Evolutionary conservation across 176 grass and related monocot species (phyloP).

Genomic region (Lolium multiflorum): DNA sequence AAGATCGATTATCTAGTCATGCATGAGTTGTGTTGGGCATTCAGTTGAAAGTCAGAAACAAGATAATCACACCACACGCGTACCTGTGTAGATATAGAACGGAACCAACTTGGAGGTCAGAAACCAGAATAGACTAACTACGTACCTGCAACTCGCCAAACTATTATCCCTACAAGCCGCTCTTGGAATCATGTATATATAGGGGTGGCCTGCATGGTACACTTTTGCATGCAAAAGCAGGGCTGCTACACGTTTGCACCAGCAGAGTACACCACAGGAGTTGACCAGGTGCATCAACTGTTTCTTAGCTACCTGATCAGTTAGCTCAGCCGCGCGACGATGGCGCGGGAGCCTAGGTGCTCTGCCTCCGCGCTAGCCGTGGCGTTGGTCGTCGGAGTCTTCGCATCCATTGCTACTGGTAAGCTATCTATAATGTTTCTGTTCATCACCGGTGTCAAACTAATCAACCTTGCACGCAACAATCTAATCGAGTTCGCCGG

Average conservation of each 20-base stretch:
- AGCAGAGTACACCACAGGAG: too few species aligned
- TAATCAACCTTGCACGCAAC: neutral
- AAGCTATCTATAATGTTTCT: neutral
- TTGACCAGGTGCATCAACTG: neutral
- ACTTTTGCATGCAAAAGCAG: neutral
- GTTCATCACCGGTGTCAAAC: neutral
- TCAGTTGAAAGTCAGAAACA: neutral
- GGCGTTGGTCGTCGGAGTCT: conserved; percentile 37
- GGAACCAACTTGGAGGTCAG: neutral
- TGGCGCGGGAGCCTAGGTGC: conserved; percentile 19
- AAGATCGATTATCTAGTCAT: too few species aligned
- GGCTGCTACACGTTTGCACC: neutral
- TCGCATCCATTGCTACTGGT: conserved; percentile 44
- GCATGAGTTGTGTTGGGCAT: neutral
- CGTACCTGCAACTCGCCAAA: neutral
- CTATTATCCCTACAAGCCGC: too few species aligned
- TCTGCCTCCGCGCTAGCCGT: neutral
- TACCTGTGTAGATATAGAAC: neutral
- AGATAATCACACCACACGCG: neutral
- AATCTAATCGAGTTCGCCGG: neutral
- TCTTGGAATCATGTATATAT: neutral
- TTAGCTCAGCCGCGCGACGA: neutral
- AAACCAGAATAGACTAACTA: neutral
- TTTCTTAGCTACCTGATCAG: neutral
- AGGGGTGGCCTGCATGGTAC: neutral